phyloP scores from a whole-genome alignment of 306 rosid species.

The Cajanus cajan region DNA sequence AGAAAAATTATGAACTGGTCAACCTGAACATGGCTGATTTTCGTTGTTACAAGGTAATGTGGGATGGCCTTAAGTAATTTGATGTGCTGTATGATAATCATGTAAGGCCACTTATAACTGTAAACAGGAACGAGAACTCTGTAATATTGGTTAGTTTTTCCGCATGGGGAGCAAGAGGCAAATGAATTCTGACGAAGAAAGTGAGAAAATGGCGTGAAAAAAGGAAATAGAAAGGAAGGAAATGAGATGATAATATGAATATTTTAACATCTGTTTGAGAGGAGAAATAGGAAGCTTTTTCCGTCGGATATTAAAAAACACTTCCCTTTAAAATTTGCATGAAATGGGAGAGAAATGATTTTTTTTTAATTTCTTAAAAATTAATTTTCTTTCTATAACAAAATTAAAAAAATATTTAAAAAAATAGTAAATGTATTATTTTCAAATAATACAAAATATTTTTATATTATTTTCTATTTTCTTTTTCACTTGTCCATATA shows the following conservation, averaged over 20 bases:
- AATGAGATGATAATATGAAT: not conserved
- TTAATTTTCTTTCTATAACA: too few relatives aligned
- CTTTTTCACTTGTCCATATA: too few relatives aligned
- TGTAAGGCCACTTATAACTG: not conserved
- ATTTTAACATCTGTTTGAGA: not conserved
- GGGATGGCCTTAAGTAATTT: not conserved
- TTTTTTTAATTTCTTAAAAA: too few relatives aligned
- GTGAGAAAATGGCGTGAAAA: not conserved
- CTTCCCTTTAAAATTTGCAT: not conserved
- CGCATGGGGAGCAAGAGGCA: not conserved
- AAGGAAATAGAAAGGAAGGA: not conserved
- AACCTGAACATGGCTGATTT: constrained; percentile 37
- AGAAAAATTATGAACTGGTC: constrained; percentile 33
- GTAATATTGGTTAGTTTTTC: not conserved
- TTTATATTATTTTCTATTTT: too few relatives aligned
- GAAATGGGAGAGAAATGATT: not conserved
- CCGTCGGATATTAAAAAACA: not conserved
- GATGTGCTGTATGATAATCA: not conserved
- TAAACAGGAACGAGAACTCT: not conserved
- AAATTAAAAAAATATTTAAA: too few relatives aligned
- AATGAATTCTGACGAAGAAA: not conserved
- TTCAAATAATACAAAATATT: too few relatives aligned
- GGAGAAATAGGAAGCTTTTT: not conserved
- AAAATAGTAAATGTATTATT: too few relatives aligned
- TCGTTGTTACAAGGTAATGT: constrained; percentile 52